Evolutionary conservation across 1,284 basidiomycete species (phyloP).

Genomic region (Cryptococcus sp.): DNA sequence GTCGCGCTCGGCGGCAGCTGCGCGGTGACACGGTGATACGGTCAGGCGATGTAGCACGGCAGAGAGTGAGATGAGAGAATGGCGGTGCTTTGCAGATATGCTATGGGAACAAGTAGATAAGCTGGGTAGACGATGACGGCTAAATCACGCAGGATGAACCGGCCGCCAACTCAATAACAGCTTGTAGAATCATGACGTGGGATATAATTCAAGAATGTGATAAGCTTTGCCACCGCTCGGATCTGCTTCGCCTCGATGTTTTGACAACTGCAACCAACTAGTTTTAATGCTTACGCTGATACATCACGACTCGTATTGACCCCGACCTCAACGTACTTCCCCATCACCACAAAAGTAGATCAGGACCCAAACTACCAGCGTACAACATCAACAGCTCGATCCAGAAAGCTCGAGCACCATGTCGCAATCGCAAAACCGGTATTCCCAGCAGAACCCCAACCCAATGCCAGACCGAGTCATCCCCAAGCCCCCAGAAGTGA

Average conservation of each 20-base stretch:
- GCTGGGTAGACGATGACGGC: not conserved
- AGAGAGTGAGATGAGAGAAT: not conserved
- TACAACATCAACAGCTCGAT: too few relatives aligned
- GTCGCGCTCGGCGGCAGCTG: conserved; percentile 10
- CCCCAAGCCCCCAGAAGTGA: conserved; percentile 56
- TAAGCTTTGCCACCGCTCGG: too few relatives aligned
- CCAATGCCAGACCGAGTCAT: conserved; percentile 36
- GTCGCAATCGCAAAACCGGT: conserved; percentile 35
- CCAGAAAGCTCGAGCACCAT: conserved; percentile 18
- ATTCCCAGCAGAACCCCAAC: conserved; percentile 45
- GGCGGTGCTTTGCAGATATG: not conserved
- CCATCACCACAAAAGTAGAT: too few relatives aligned
- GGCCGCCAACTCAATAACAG: not conserved
- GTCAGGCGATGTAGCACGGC: not conserved
- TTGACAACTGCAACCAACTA: too few relatives aligned
- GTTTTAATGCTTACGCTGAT: too few relatives aligned
- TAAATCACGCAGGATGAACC: not conserved
- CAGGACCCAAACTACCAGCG: too few relatives aligned
- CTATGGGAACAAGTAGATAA: not conserved
- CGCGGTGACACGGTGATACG: too few relatives aligned
- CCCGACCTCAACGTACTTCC: too few relatives aligned
- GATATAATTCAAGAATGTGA: too few relatives aligned
- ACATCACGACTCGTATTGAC: too few relatives aligned
- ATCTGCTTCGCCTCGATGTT: too few relatives aligned
- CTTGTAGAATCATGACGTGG: not conserved